These are phyloP conservation scores for Vitellaria paradoxa DNA, from an alignment of 179 eudicot species.

Conservation along the genomic window DNA sequence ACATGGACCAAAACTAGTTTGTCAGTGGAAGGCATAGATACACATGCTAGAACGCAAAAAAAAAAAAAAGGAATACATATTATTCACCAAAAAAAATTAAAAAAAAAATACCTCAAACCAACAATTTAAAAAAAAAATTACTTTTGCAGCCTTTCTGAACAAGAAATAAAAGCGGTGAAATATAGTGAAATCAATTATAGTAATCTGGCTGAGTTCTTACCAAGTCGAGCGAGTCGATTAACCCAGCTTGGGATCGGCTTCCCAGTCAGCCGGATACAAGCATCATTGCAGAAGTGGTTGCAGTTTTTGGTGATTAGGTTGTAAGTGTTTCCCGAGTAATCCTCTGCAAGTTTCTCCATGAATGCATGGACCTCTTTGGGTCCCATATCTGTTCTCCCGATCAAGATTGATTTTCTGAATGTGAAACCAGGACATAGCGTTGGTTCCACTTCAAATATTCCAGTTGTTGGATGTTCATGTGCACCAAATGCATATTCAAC, in stretches of 20 bases:
- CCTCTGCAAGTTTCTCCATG: constrained; percentile 62
- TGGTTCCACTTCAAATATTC: constrained; percentile 78
- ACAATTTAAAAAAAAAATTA: too few relatives aligned
- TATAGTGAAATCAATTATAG: background rate
- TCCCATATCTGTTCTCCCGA: constrained; percentile 67
- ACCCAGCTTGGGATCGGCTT: constrained; percentile 84
- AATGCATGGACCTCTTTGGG: constrained; percentile 51
- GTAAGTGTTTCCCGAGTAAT: constrained; percentile 60
- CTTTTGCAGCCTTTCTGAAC: too few relatives aligned
- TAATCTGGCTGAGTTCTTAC: constrained; percentile 30
- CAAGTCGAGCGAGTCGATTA: constrained; percentile 85
- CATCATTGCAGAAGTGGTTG: constrained; percentile 80
- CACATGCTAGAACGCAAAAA: too few relatives aligned
- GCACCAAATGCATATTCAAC: constrained; percentile 83
- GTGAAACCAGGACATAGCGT: constrained; percentile 74
- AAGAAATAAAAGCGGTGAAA: too few relatives aligned
- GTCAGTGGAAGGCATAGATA: too few relatives aligned
- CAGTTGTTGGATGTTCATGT: constrained; percentile 69
- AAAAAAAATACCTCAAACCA: too few relatives aligned
- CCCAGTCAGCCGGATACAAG: constrained; percentile 48
- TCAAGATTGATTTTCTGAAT: constrained; percentile 70
- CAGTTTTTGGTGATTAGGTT: constrained; percentile 77
- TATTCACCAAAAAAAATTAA: too few relatives aligned
- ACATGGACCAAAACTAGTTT: too few relatives aligned
- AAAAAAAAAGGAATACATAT: too few relatives aligned